A percentile compares a stretch with the other conserved stretches of the same genome.
phyloP scores from a whole-genome alignment of 2,329 filamentous ascomycete species.

The Aspergillus calidoustus region DNA sequence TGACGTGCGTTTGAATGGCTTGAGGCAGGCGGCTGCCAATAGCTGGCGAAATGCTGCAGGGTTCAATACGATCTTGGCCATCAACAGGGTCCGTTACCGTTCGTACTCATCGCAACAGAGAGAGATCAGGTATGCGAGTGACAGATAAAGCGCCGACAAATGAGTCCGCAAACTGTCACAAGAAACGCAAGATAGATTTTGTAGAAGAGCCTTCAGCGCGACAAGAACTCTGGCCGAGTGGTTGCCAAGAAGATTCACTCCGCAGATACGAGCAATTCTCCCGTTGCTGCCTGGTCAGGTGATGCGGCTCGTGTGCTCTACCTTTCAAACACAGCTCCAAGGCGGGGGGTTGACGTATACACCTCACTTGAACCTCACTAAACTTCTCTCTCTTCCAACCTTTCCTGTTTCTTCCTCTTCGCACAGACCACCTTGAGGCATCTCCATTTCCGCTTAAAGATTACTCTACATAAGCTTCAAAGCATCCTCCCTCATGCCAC shows the following conservation, averaged over 20 bases:
- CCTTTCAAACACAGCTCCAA: neutral
- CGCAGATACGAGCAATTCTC: neutral
- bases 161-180: too few relatives aligned
- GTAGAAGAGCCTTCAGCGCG: too few relatives aligned
- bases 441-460: neutral
- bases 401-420: neutral
- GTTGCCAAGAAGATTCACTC: neutral
- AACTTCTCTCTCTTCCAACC: neutral
- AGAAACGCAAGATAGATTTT: too few relatives aligned
- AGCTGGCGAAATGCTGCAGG: too few relatives aligned
- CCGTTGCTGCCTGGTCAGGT: slow-evolving; percentile 2
- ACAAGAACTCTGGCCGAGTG: too few relatives aligned
- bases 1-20: neutral
- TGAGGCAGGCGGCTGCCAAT: neutral
- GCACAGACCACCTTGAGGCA: neutral
- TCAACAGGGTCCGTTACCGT: too few relatives aligned
- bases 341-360: neutral
- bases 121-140: too few relatives aligned
- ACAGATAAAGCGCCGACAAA: too few relatives aligned
- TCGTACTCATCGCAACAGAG: too few relatives aligned
- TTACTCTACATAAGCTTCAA: neutral
- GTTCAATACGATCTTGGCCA: too few relatives aligned
- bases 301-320: slow-evolving; percentile 2
- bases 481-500: neutral
- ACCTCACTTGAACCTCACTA: neutral